A percentile compares a stretch with the other conserved stretches of the same genome.
Evolutionary conservation across 2,329 filamentous ascomycete genomes (phyloP).

Genomic region (Cyphellophora attinorum): DNA sequence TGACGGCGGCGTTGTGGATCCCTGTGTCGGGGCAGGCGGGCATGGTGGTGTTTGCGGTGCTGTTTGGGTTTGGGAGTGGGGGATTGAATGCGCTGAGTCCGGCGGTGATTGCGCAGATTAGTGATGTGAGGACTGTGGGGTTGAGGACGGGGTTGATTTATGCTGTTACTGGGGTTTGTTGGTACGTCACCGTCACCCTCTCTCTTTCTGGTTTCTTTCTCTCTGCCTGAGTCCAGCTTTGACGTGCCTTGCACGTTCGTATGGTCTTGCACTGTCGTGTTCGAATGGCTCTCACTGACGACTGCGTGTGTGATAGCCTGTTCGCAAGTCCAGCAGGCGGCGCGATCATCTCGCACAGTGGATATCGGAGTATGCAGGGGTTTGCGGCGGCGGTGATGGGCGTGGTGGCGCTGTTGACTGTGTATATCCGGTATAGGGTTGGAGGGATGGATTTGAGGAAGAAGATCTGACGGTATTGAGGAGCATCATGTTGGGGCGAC

Average conservation of each 20-base stretch:
- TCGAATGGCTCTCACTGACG: not conserved
- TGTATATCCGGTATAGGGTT: not conserved
- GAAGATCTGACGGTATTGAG: too few species aligned
- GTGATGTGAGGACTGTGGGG: constrained; percentile 60
- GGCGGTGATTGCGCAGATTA: constrained; percentile 54
- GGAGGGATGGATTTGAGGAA: not conserved
- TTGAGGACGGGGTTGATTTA: constrained; percentile 50
- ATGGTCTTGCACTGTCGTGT: too few species aligned
- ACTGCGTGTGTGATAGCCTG: not conserved
- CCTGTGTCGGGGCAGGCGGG: constrained; percentile 43
- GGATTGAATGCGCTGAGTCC: constrained; percentile 56
- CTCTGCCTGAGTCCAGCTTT: too few species aligned
- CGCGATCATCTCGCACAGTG: not conserved
- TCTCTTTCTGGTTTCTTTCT: too few species aligned
- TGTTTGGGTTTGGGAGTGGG: constrained; percentile 62
- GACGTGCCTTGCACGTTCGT: too few species aligned
- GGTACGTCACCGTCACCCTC: too few species aligned
- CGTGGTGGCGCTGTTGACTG: not conserved
- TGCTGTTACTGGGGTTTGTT: not conserved
- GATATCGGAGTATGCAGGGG: not conserved
- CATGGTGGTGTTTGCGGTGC: constrained; percentile 54
- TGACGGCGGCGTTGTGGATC: constrained; percentile 48
- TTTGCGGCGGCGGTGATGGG: not conserved
- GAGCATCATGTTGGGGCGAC: too few species aligned
- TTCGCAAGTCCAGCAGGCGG: not conserved